Evolutionary conservation across 2,329 filamentous ascomycete species (phyloP).

Genomic region (Epichloe sibirici): DNA sequence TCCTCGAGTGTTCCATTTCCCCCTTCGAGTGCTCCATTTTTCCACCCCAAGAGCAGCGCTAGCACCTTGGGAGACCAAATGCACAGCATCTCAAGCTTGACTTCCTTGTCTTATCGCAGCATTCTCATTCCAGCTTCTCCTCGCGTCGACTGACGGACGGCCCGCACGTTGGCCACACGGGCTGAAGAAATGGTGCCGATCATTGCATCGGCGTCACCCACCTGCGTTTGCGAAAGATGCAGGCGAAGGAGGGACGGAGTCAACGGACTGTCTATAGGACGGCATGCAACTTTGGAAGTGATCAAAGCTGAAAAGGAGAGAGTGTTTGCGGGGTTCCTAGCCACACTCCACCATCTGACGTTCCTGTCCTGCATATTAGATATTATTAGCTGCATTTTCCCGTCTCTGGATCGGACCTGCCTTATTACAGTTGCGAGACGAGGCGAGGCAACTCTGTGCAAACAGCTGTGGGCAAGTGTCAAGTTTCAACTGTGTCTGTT

Average conservation of each 20-base stretch:
- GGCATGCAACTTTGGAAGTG: too few relatives aligned
- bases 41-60: neutral
- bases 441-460: neutral
- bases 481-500: too few relatives aligned
- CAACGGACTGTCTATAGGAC: too few relatives aligned
- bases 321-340: too few relatives aligned
- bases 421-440: neutral
- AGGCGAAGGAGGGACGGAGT: too few relatives aligned
- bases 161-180: neutral
- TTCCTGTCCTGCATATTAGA: neutral
- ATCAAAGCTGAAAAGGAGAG: too few relatives aligned
- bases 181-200: neutral
- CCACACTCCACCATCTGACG: neutral
- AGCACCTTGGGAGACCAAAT: neutral
- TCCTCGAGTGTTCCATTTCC: neutral
- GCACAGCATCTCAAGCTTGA: neutral
- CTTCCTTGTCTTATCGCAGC: neutral
- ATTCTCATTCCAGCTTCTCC: constrained; percentile 1
- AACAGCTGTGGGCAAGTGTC: too few relatives aligned
- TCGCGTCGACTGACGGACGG: neutral
- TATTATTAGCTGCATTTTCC: neutral
- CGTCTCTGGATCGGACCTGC: neutral
- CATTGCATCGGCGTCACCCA: too few relatives aligned
- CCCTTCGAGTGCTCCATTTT: neutral
- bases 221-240: too few relatives aligned